A percentile compares a stretch with the other conserved stretches of the same genome.
Conservation (phyloP, 2,329 filamentous ascomycete species). For the Ophiostoma novo-ulmi region DNA sequence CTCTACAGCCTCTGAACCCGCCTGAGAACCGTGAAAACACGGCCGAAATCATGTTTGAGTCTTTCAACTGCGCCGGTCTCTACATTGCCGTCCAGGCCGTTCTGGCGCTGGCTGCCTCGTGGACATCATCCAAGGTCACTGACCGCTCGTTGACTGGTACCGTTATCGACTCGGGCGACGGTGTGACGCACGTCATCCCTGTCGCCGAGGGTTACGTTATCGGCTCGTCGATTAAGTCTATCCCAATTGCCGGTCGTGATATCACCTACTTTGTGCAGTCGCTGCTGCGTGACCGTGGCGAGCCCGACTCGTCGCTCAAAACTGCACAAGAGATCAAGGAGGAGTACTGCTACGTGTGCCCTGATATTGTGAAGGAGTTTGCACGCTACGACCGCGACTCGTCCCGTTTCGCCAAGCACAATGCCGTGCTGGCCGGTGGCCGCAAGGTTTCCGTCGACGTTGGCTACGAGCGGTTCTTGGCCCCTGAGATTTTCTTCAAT, state of each 20-base stretch:
- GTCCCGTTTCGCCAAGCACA: constrained; percentile 84
- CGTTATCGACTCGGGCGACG: constrained; percentile 96
- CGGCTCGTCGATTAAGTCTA: constrained; percentile 97
- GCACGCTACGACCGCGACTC: constrained; percentile 89
- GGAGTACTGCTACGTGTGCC: constrained; percentile 96
- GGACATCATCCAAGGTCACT: constrained; percentile 97
- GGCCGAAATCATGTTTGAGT: constrained; percentile 99
- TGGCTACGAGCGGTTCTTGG: constrained; percentile 95
- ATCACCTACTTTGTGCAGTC: constrained; percentile 99
- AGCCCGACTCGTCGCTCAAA: constrained; percentile 94
- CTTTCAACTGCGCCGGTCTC: constrained; percentile 97
- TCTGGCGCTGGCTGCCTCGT: constrained; percentile 90
- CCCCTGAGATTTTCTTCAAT: constrained; percentile 99
- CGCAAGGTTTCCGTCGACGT: constrained; percentile 82
- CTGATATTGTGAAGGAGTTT: constrained; percentile 98
- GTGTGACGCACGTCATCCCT: constrained; percentile 97
- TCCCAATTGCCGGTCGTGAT: constrained; percentile 94
- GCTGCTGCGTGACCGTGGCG: constrained; percentile 87
- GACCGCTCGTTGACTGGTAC: constrained; percentile 94
- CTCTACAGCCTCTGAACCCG: constrained; percentile 80
- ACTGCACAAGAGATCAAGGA: constrained; percentile 98
- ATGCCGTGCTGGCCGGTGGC: constrained; percentile 79
- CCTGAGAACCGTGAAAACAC: constrained; percentile 99
- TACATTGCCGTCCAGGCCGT: constrained; percentile 99
- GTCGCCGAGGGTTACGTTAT: constrained; percentile 99